Evolutionary conservation across 2,329 filamentous ascomycete genomes (phyloP), one percentile per base, ranked within the genome.

Genomic region (Sporothrix schenckii): DNA sequence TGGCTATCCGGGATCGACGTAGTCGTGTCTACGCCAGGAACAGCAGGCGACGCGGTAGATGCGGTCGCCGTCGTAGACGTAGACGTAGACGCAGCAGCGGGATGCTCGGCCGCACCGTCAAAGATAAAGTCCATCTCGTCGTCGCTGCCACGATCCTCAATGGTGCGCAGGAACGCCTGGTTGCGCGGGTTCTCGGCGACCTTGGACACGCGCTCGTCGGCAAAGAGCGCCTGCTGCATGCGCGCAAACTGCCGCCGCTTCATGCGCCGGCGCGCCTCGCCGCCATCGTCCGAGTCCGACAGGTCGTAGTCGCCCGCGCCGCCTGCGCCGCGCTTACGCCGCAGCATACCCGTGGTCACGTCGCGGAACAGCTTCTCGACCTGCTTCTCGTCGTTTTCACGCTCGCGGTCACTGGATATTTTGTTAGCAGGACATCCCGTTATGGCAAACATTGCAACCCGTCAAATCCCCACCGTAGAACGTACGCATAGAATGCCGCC

Each of bases 281-380:
- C 88, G 73, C 91, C 93, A 75, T 97, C 94, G 74, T 97, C 94
- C 2, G 92, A 94, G 78, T 98, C 95, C 5, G 93, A 94, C 27
- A 97, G 86, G 75, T 94, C 92, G 73, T 94, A 90, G 75, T 94
- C 91, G 49, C 41, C 68, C 77, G 92, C 86, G 73, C 90, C 91
- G 77, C 91, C 89, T 77, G 92, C 86, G 72, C 90, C 91, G 77
- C 92, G 89, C 78, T 96, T 94, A 72, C 92, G 90, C 13, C 94
- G 91, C 66, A 99, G 86, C 79, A 89, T 91, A 66, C 95, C 95
- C 14, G 91, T 96, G 4, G 92, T 95, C 76, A 99, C 91, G 77
- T 98, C 94, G 75, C 92, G 94, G 84, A 95, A 93, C 67, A 99
- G 86, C 81, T 95, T 95, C 76, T 94, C 91, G 16, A 97, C 91